Base-by-base conservation (phyloP, 116 monocot species). In the Trichopus zeylanicus region DNA sequence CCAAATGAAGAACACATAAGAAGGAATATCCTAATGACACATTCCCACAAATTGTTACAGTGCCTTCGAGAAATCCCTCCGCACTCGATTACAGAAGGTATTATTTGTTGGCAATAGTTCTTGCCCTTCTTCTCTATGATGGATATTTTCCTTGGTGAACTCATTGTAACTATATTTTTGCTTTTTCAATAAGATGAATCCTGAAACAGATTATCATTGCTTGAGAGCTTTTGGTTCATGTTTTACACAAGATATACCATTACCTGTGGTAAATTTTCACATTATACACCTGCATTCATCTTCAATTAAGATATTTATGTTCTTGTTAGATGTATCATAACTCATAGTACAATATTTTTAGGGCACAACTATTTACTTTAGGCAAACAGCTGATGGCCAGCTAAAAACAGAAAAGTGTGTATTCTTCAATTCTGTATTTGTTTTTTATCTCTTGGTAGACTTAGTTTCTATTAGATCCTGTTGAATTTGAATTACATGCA, bases 341-440 rank as follows among this genome's bases (percentile, higher is more conserved):
- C 13, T 16, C n/a, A 1, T 4, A n/a, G 13, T 9, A 42, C 3
- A 42, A 42, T 16, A 16, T 42, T 42, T 82, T 25, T 82, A 91
- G 97, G 91, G 97, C 34, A 97, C 97, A 35, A 82, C 78, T 27
- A 91, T 97, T 68, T 63, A 91, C 66, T 97, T 97, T 65, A 75
- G 84, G 48, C 81, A 68, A 74, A 97, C 97, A 51, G 53, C 70
- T n/a, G 84, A 97, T 55, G 90, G 97, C 12, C 76, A 71, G 55
- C 57, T 97, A 37, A 91, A 87, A 74, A 91, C 97, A 57, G 81
- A 87, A 80, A 87, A n/a, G n/a, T n/a, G n/a, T n/a, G 97, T 91
- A 65, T 74, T 19, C 6, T 8, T 42, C 1, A 8, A 24, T 22
- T 18, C n/a, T n/a, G n/a, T 33, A 27, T 53, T n/a, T 9, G 28